Conservation (phyloP, 352 stramenopile species). For the Phytopythium mirpurense region DNA sequence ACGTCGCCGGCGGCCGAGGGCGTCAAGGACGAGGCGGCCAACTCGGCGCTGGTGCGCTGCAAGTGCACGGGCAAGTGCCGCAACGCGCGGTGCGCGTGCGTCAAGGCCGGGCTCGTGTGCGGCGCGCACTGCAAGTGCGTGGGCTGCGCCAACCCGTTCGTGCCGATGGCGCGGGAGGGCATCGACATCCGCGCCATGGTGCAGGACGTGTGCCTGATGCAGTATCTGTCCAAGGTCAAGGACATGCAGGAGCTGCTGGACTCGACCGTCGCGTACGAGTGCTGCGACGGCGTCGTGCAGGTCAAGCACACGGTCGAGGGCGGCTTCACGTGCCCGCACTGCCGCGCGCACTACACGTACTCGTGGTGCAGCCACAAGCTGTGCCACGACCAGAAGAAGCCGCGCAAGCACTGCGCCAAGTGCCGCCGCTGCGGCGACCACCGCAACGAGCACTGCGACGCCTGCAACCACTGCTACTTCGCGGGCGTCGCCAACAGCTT, state of each 20-base stretch:
- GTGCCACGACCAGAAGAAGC: constrained; percentile 73
- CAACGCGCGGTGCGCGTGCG: constrained; percentile 75
- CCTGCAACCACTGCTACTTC: constrained; percentile 85
- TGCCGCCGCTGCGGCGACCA: constrained; percentile 74
- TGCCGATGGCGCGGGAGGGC: constrained; percentile 60
- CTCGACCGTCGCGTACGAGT: constrained; percentile 64
- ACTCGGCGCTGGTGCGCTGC: constrained; percentile 32
- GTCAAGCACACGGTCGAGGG: constrained; percentile 63
- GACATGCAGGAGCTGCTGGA: constrained; percentile 79
- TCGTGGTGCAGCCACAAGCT: constrained; percentile 79
- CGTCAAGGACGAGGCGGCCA: constrained; percentile 26
- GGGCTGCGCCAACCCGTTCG: constrained; percentile 73
- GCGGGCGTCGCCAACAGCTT: constrained; percentile 82
- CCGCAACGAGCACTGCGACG: constrained; percentile 76
- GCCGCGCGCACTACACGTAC: constrained; percentile 59
- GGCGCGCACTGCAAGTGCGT: constrained; percentile 75
- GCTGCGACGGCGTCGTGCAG: constrained; percentile 50
- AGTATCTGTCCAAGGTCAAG: constrained; percentile 79
- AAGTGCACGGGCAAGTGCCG: constrained; percentile 83
- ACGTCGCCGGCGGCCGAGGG: constrained; percentile 4
- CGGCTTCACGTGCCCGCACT: constrained; percentile 57
- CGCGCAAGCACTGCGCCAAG: constrained; percentile 73
- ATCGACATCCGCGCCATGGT: constrained; percentile 71
- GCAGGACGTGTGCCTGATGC: constrained; percentile 72
- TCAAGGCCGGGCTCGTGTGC: constrained; percentile 79